Percentiles rank a stretch among this genome's conserved stretches.
phyloP scores from a whole-genome alignment of 257 asterid genomes.

The Solanum ossicruentum region DNA sequence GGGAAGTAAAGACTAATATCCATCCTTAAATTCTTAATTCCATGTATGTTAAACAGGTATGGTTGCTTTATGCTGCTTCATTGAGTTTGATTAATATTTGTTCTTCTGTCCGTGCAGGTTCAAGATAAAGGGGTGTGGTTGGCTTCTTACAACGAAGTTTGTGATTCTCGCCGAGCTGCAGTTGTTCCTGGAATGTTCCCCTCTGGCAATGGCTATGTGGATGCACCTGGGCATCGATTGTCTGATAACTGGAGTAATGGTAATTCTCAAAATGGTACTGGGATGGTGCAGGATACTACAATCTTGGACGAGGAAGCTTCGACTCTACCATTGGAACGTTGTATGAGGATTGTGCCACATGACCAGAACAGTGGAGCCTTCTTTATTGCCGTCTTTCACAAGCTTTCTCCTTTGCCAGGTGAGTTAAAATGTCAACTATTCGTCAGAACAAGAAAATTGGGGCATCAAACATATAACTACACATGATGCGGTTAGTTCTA shows the following conservation, averaged over 20 bases:
- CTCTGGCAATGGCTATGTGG: constrained; percentile 51
- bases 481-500: neutral
- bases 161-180: constrained; percentile 46
- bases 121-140: constrained; percentile 75
- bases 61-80: neutral
- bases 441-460: neutral
- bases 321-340: constrained; percentile 70
- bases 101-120: constrained; percentile 41
- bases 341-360: constrained; percentile 97
- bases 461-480: neutral
- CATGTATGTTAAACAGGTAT: neutral
- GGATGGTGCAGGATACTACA: constrained; percentile 17
- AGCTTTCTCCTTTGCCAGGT: constrained; percentile 61
- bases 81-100: neutral
- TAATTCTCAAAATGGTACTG: constrained; percentile 15
- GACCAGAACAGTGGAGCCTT: constrained; percentile 98
- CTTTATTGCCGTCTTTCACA: constrained; percentile 86
- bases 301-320: constrained; percentile 60
- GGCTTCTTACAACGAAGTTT: constrained; percentile 50
- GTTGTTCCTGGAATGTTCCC: constrained; percentile 90
- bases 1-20: neutral
- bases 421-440: neutral
- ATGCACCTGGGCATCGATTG: constrained; percentile 23
- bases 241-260: constrained; percentile 12
- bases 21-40: neutral